Evolutionary conservation across 805 yeast genomes (phyloP).

Genomic region (Clavispora santaluciae): DNA sequence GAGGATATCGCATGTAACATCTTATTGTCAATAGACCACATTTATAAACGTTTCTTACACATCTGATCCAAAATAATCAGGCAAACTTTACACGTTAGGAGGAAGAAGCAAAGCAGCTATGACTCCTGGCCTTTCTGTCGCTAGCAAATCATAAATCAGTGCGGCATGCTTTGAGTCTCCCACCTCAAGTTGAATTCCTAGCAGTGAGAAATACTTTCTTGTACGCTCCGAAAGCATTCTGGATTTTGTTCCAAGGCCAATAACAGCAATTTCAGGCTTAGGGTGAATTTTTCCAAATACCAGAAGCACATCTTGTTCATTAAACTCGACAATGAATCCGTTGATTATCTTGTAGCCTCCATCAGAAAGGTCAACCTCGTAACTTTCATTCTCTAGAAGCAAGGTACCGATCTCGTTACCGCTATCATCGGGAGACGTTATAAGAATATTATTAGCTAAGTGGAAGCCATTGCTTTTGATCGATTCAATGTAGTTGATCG

Average conservation of each 20-base stretch:
- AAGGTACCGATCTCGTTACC: constrained; percentile 43
- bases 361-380: constrained; percentile 49
- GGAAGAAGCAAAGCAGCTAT: constrained; percentile 74
- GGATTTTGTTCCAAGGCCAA: constrained; percentile 65
- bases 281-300: constrained; percentile 59
- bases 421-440: constrained; percentile 36
- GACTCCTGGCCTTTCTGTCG: constrained; percentile 72
- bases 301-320: constrained; percentile 35
- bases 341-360: constrained; percentile 42
- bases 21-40: not conserved
- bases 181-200: constrained; percentile 70
- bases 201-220: constrained; percentile 40
- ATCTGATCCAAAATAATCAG: too few species aligned
- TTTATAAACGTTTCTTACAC: too few species aligned
- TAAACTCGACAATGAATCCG: constrained; percentile 52
- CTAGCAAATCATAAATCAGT: constrained; percentile 64
- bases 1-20: too few species aligned
- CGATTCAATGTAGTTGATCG: constrained; percentile 39
- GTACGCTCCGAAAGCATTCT: constrained; percentile 60
- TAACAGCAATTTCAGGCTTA: constrained; percentile 67
- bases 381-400: constrained; percentile 53
- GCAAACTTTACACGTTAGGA: constrained; percentile 44
- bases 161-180: constrained; percentile 64
- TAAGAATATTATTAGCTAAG: constrained; percentile 49
- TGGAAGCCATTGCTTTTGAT: constrained; percentile 52